Evolutionary conservation across 2,329 filamentous ascomycete species (phyloP), one percentile per base, ranked within the genome.

Genomic region (Exophiala lecanii-corni): DNA sequence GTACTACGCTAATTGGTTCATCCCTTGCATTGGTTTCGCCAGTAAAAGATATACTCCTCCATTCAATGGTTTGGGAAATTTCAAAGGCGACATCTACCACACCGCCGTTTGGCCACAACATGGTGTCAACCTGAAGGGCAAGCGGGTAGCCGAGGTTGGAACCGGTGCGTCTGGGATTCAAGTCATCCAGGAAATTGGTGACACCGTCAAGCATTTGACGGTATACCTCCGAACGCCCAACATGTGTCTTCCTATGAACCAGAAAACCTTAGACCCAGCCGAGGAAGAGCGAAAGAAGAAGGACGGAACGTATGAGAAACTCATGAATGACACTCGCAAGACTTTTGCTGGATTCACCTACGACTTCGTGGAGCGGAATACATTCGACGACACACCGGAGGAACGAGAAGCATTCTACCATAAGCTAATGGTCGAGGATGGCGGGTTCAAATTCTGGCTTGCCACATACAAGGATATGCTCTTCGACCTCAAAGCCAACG

Each of bases 151-250:
- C 15, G 72, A 83, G 39, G 74, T 84, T 20, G 81, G 81, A 5
- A 83, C 79, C 0, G 81, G 81, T 1, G 76, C 79, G 2, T 65
- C 65, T 0, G 67, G 62, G 4, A 63, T 70, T 5, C 68, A 71
- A 33, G 49, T 55, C 18, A 56, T 55, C 9, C 56, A 49, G 55
- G 55, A 39, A 51, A 55, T 39, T 16, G 43, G 49, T 25, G 30
- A 50, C 10, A 36, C 41, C 4, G 43, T 40, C 18, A 54, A 53
- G 21, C 36, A 56, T 13, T 39, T 56, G 23, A 71, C 63, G 1
- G 57, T 63, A 1, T 65, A 83, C 59, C 78, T 84, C 53, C 72
- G 82, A 10, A 84, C 79, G 1, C 81, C 82, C 0, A 85, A 84
- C 31, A 66, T 65, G 47, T 55, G 52, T 33, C 54, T 84, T 0